phyloP scores from a whole-genome alignment of 371 early-diverging fungal species.

The Mortierella sp. region DNA sequence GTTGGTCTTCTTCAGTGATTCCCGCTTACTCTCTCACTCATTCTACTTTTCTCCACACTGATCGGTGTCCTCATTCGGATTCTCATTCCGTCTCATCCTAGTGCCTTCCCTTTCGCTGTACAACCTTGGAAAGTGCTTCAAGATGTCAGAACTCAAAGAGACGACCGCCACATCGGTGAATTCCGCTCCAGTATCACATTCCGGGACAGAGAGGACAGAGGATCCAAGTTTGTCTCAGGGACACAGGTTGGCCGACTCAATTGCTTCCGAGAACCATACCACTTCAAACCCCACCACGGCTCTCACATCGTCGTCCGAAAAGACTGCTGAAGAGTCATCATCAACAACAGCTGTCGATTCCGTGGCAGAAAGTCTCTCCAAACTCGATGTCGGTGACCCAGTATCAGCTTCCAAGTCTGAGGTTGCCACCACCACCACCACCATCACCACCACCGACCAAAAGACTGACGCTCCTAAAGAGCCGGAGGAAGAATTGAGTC shows the following conservation, averaged over 20 bases:
- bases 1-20: no score
- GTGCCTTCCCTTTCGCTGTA: neutral
- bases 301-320: no score
- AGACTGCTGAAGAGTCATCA: neutral
- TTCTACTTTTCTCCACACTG: no score
- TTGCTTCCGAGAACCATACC: neutral
- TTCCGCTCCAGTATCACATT: constrained; percentile 3
- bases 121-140: no score
- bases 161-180: neutral
- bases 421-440: neutral
- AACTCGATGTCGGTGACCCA: constrained; percentile 6
- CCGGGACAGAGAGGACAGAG: neutral
- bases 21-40: no score
- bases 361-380: constrained; percentile 10
- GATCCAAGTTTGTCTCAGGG: neutral
- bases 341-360: neutral
- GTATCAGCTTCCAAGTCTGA: neutral
- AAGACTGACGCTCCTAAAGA: neutral
- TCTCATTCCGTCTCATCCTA: constrained; percentile 3
- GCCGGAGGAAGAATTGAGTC: constrained; percentile 37
- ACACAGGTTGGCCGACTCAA: neutral
- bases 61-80: neutral
- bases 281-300: neutral
- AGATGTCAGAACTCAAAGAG: no score
- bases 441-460: neutral